A percentile compares a stretch with the other conserved stretches of the same genome.
phyloP scores from a whole-genome alignment of 495 filamentous ascomycete species.

The Acidomyces sp. region DNA sequence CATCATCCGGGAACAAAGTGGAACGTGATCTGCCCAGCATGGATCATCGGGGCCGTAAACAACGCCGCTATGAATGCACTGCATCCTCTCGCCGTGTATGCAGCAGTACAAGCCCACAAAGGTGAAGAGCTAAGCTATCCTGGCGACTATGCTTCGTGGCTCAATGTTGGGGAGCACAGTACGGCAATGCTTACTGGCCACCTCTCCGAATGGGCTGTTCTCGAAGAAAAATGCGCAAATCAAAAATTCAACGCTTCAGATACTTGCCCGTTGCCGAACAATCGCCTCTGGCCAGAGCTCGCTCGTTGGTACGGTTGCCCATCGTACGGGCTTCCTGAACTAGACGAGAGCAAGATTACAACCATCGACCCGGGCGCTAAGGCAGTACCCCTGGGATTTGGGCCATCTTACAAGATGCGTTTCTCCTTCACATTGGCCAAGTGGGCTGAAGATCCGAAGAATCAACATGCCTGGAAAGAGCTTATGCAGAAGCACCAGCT shows the following conservation, averaged over 20 bases:
- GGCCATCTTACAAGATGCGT: conserved; percentile 14
- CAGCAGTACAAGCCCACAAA: conserved; percentile 32
- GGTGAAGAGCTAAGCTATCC: conserved; percentile 32
- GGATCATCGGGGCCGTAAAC: conserved; percentile 35
- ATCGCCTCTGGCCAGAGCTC: conserved; percentile 34
- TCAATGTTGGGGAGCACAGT: conserved; percentile 27
- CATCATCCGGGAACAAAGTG: conserved; percentile 21
- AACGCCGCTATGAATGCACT: conserved; percentile 37
- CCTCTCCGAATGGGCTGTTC: conserved; percentile 38
- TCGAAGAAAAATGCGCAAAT: conserved; percentile 28
- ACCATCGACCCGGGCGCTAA: conserved; percentile 4
- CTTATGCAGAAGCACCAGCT: conserved; percentile 20
- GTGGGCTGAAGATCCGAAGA: conserved; percentile 34
- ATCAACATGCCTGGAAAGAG: conserved; percentile 33
- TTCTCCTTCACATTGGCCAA: conserved; percentile 31
- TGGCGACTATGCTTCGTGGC: conserved; percentile 31
- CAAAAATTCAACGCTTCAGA: conserved; percentile 37
- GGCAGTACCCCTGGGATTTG: conserved; percentile 13
- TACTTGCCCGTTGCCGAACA: conserved; percentile 32
- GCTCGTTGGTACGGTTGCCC: conserved; percentile 32
- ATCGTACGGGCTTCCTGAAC: conserved; percentile 17
- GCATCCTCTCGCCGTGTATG: conserved; percentile 35
- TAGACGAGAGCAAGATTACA: conserved; percentile 12
- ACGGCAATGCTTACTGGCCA: conserved; percentile 33
- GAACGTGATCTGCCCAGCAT: conserved; percentile 22